Evolutionary conservation across 2,329 filamentous ascomycete genomes (phyloP), one percentile per base, ranked within the genome.

Genomic region (Blastomyces gilchristii): DNA sequence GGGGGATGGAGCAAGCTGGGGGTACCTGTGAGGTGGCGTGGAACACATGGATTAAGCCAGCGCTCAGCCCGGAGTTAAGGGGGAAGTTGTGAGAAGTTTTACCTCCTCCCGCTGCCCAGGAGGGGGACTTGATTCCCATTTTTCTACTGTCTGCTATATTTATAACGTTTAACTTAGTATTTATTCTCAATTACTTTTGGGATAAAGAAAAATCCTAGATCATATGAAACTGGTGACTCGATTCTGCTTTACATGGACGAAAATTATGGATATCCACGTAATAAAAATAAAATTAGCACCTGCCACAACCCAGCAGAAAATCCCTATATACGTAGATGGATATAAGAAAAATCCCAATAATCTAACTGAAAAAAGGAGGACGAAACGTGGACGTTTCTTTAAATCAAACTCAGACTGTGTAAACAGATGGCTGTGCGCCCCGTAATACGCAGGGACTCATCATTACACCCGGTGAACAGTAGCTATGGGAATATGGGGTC

Each of bases 21-120:
- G 65, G 66, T 25, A 58, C 63, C 9, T 68, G 64, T 59, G 58
- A 62, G 59, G 62, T 63, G n/a, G 65, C 63, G 11, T 69, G 69
- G 65, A 64, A 63, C 31, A 60, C 62, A 31, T 68, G 64, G 63
- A 63, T 64, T n/a, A 61, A 59, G 43, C 60, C 58, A 41, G 50
- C 63, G 25, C 52, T 69, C 25, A 64, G 62, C 6, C 63, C 67
- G 4, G 65, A 65, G 57, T 45, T 66, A 53, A 65, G 61, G 58
- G 64, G 66, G 22, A 68, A 64, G 60, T 43, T 70, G 52, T 69
- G 57, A 59, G 25, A 39, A n/a, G 49, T 16, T 31, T 31, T 45
- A 16, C 49, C 12, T 28, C 22, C 22, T 50, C 11, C 28, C 12
- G 9, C 11, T 50, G 22, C 22, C 25, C 1, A 14, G 49, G 14